Evolutionary conservation across 2,329 filamentous ascomycete species (phyloP).

Genomic region (Aspergillus piperis): DNA sequence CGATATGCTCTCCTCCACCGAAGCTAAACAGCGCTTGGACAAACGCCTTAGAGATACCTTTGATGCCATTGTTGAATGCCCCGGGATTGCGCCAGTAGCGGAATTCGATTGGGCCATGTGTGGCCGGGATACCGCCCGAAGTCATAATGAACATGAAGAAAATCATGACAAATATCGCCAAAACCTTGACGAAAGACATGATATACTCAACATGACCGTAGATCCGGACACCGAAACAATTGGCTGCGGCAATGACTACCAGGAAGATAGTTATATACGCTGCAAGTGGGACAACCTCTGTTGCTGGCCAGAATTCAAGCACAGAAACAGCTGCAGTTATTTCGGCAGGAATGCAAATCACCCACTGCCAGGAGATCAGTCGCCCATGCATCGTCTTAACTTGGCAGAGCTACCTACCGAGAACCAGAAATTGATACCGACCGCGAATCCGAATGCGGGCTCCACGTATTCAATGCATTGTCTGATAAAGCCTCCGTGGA

Average conservation of each 20-base stretch:
- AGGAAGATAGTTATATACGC: constrained; percentile 39
- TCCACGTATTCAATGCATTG: constrained; percentile 32
- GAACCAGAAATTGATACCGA: constrained; percentile 40
- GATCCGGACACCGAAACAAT: constrained; percentile 30
- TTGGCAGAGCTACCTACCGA: constrained; percentile 26
- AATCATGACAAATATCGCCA: constrained; percentile 35
- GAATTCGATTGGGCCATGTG: constrained; percentile 37
- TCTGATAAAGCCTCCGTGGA: constrained; percentile 38
- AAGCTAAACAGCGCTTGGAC: constrained; percentile 40
- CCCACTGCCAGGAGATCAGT: constrained; percentile 2
- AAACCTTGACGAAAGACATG: constrained; percentile 36
- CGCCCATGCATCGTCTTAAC: background rate
- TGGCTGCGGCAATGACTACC: constrained; percentile 28
- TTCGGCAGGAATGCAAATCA: constrained; percentile 28
- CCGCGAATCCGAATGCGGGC: constrained; percentile 36
- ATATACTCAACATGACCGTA: constrained; percentile 29
- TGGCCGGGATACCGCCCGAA: constrained; percentile 35
- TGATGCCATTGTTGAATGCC: constrained; percentile 35
- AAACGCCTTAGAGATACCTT: constrained; percentile 38
- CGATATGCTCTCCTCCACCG: constrained; percentile 34
- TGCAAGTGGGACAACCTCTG: constrained; percentile 29
- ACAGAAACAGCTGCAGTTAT: constrained; percentile 39
- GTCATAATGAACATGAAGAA: constrained; percentile 41
- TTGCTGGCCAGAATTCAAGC: constrained; percentile 34
- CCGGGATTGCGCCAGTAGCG: constrained; percentile 31